A percentile compares a stretch with the other conserved stretches of the same genome.
phyloP scores from a whole-genome alignment of 176 grass and related monocot genomes.

The Stipa capillata region DNA sequence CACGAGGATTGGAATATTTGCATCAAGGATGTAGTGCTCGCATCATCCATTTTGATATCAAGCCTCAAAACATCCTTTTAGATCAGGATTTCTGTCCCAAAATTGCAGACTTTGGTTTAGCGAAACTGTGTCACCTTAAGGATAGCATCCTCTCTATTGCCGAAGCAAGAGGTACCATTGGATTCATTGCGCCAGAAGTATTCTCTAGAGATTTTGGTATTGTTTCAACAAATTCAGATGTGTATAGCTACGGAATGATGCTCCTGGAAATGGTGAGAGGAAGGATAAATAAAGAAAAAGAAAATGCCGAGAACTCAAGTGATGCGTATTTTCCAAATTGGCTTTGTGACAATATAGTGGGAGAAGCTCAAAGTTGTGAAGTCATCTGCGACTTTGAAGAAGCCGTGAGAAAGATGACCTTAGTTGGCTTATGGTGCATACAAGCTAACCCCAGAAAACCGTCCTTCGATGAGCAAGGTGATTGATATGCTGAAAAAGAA shows the following conservation, averaged over 20 bases:
- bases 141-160: conserved; percentile 44
- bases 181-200: conserved; percentile 66
- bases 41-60: conserved; percentile 84
- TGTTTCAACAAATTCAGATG: conserved; percentile 52
- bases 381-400: conserved; percentile 12
- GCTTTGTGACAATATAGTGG: conserved; percentile 40
- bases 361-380: neutral
- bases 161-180: conserved; percentile 53
- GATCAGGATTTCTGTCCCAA: conserved; percentile 54
- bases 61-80: conserved; percentile 61
- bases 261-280: conserved; percentile 49
- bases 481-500: conserved; percentile 46
- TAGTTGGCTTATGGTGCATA: conserved; percentile 40
- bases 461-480: conserved; percentile 44
- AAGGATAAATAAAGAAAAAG: conserved; percentile 4
- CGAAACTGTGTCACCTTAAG: conserved; percentile 43
- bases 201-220: conserved; percentile 48
- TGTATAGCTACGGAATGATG: conserved; percentile 75
- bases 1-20: conserved; percentile 55
- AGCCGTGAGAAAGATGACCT: conserved; percentile 26
- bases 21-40: conserved; percentile 39
- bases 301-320: neutral
- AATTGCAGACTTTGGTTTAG: conserved; percentile 64
- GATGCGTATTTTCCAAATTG: conserved; percentile 33
- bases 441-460: conserved; percentile 21